Percentiles rank a stretch among this genome's conserved stretches.
phyloP scores from a whole-genome alignment of 352 stramenopile species.

The Phytophthora fragariae region DNA sequence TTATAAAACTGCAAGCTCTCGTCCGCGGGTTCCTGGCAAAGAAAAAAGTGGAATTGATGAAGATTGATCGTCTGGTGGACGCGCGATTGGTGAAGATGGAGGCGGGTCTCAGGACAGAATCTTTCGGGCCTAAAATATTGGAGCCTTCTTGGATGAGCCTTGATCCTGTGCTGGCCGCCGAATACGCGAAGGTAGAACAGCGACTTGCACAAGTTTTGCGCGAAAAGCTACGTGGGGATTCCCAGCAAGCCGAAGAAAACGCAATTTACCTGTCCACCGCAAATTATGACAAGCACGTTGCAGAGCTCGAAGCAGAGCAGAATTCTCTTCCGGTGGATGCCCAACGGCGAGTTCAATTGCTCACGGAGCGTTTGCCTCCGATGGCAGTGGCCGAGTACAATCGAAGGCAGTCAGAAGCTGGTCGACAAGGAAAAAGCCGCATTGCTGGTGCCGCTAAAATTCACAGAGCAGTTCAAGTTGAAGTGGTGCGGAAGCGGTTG shows the following conservation, averaged over 20 bases:
- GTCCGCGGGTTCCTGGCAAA: constrained; percentile 57
- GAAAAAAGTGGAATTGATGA: constrained; percentile 46
- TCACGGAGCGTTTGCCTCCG: constrained; percentile 45
- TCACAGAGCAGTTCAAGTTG: constrained; percentile 51
- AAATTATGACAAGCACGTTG: constrained; percentile 41
- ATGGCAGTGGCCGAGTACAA: constrained; percentile 55
- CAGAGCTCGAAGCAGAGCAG: constrained; percentile 31
- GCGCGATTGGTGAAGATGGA: constrained; percentile 46
- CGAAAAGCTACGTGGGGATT: constrained; percentile 22
- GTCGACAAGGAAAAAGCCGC: constrained; percentile 21
- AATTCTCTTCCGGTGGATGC: constrained; percentile 35
- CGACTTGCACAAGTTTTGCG: constrained; percentile 29
- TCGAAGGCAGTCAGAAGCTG: constrained; percentile 28
- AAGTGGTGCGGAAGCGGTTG: constrained; percentile 56
- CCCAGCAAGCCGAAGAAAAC: constrained; percentile 9
- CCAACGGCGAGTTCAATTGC: constrained; percentile 51
- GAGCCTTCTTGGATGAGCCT: constrained; percentile 36
- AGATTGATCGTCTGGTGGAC: constrained; percentile 65
- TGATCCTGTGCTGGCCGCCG: constrained; percentile 15
- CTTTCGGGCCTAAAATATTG: constrained; percentile 1
- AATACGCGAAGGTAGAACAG: constrained; percentile 32
- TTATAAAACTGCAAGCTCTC: constrained; percentile 55
- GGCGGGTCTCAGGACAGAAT: not conserved
- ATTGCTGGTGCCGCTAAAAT: constrained; percentile 46
- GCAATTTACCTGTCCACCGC: constrained; percentile 15